phyloP scores from a whole-genome alignment of 257 asterid genomes.

The Petunia axillaris region DNA sequence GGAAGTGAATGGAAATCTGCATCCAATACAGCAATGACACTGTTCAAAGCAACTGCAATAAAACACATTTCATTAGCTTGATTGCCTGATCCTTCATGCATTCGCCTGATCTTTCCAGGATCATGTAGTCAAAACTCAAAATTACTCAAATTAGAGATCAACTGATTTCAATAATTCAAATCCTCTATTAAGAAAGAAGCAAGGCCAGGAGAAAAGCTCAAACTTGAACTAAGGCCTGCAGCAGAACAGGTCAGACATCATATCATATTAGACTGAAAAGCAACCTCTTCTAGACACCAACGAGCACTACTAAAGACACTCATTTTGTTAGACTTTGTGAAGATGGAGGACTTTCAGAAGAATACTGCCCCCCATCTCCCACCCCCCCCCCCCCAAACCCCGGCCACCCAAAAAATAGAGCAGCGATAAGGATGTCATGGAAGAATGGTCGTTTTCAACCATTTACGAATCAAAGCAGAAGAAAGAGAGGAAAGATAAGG shows the following conservation, averaged over 20 bases:
- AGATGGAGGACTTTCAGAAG: conserved; percentile 18
- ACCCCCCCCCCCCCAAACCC: no score
- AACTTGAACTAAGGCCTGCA: not conserved
- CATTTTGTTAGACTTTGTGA: conserved; percentile 9
- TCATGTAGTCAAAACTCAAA: not conserved
- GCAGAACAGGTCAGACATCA: conserved; percentile 11
- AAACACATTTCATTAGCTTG: conserved; percentile 36
- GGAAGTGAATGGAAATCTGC: conserved; percentile 98
- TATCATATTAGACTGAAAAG: conserved; percentile 3
- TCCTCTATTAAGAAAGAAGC: not conserved
- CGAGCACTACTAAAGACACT: not conserved
- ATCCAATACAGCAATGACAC: conserved; percentile 96
- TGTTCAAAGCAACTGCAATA: conserved; percentile 80
- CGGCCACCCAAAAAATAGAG: not conserved
- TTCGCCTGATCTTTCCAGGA: not conserved
- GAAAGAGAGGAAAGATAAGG: not conserved
- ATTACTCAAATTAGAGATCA: conserved; percentile 20
- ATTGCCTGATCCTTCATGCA: conserved; percentile 8
- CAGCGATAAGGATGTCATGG: conserved; percentile 15
- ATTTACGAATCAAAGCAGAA: not conserved
- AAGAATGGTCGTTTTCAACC: not conserved
- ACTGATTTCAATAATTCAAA: not conserved
- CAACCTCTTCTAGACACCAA: conserved; percentile 10
- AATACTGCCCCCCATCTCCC: no score
- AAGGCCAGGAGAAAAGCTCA: conserved; percentile 16